Conservation (phyloP, 164 flowering plant species). For the Aristolochia californica region DNA sequence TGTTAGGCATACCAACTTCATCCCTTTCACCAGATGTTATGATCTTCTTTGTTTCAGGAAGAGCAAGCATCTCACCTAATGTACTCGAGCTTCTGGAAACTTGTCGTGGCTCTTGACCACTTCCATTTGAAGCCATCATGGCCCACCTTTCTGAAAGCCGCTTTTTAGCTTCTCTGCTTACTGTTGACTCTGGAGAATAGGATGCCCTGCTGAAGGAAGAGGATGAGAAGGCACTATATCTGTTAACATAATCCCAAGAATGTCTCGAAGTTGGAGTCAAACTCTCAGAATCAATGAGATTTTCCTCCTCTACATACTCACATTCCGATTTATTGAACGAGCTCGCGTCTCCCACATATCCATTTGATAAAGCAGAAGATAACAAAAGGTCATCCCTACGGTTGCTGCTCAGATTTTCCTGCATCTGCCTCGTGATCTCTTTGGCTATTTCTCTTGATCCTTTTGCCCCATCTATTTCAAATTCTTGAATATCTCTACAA, state of each 20-base stretch:
- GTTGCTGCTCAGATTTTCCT: slow-evolving; percentile 41
- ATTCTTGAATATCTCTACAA: slow-evolving; percentile 26
- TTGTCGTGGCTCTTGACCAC: slow-evolving; percentile 47
- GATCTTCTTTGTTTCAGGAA: slow-evolving; percentile 51
- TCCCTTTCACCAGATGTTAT: slow-evolving; percentile 22
- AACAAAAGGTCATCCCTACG: slow-evolving; percentile 49
- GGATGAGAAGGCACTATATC: slow-evolving; percentile 55
- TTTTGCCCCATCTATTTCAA: slow-evolving; percentile 32
- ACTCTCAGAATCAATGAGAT: slow-evolving; percentile 70
- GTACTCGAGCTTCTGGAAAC: slow-evolving; percentile 72
- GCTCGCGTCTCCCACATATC: slow-evolving; percentile 78
- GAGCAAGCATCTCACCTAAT: slow-evolving; percentile 94
- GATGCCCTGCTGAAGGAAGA: slow-evolving; percentile 71
- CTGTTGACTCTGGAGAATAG: slow-evolving; percentile 80
- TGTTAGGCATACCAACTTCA: slow-evolving; percentile 10
- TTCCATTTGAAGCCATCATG: slow-evolving; percentile 56
- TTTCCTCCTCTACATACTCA: slow-evolving; percentile 44
- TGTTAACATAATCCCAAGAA: slow-evolving; percentile 71
- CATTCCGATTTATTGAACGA: slow-evolving; percentile 67
- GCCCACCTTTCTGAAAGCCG: slow-evolving; percentile 97
- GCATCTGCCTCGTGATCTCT: slow-evolving; percentile 54
- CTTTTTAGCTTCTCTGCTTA: slow-evolving; percentile 92
- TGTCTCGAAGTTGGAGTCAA: slow-evolving; percentile 72
- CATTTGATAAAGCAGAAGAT: slow-evolving; percentile 76
- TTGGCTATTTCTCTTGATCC: slow-evolving; percentile 63